phyloP scores from a whole-genome alignment of 2,329 filamentous ascomycete species.

The Fusarium sp. region DNA sequence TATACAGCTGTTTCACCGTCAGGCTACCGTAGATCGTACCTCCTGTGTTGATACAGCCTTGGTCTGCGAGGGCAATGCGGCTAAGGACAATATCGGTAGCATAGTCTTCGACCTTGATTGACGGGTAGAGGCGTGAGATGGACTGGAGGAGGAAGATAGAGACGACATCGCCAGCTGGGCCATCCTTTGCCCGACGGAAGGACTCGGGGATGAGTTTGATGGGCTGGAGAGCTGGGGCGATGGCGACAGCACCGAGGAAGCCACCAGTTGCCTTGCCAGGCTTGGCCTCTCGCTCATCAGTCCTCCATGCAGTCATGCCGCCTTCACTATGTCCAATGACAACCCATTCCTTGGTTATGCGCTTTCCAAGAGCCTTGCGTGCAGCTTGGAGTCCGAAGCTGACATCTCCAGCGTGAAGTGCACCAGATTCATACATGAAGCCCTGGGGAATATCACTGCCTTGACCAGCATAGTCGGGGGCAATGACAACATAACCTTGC shows the following conservation, averaged over 20 bases:
- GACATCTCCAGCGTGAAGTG: slow-evolving; percentile 8
- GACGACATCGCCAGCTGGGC: slow-evolving; percentile 11
- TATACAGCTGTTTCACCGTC: not conserved
- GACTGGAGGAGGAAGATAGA: slow-evolving; percentile 12
- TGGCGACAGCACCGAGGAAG: slow-evolving; percentile 4
- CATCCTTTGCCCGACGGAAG: slow-evolving; percentile 3
- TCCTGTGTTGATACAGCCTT: not conserved
- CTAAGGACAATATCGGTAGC: not conserved
- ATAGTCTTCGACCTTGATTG: slow-evolving; percentile 12
- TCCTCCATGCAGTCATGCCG: slow-evolving; percentile 16
- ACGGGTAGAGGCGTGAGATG: not conserved
- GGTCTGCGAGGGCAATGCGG: slow-evolving; percentile 2
- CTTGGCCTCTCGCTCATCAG: slow-evolving; percentile 3
- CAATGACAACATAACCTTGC: slow-evolving; percentile 2
- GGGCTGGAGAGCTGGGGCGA: slow-evolving; percentile 6
- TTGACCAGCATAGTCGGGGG: slow-evolving; percentile 12
- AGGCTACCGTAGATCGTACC: not conserved
- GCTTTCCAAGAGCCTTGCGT: not conserved
- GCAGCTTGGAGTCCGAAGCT: slow-evolving; percentile 1
- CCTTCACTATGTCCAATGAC: slow-evolving; percentile 17
- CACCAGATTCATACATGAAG: slow-evolving; percentile 20
- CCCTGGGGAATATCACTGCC: slow-evolving; percentile 15
- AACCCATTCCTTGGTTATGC: slow-evolving; percentile 10
- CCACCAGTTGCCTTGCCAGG: not conserved
- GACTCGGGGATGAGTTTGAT: slow-evolving; percentile 19